Evolutionary conservation across 2,329 filamentous ascomycete species (phyloP).

Genomic region (Diplocarpon mali): DNA sequence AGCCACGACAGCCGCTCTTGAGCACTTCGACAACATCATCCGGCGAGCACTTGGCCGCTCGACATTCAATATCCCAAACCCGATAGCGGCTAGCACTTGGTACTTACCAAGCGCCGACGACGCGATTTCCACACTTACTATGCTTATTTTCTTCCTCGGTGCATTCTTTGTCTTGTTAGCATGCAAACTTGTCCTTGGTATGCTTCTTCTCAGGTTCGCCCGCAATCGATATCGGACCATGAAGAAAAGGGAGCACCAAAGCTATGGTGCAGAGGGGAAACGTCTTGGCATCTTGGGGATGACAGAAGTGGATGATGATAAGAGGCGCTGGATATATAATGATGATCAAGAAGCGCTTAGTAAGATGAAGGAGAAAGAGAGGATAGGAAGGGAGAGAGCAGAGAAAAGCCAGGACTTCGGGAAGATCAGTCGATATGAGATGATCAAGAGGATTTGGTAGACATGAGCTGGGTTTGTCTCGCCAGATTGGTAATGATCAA

Average conservation of each 20-base stretch:
- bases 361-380: constrained; percentile 50
- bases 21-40: constrained; percentile 67
- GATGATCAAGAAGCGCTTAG: constrained; percentile 67
- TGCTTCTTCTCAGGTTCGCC: constrained; percentile 71
- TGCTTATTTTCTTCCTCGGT: constrained; percentile 75
- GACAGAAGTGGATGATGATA: constrained; percentile 82
- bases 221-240: constrained; percentile 70
- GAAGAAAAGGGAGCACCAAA: constrained; percentile 51
- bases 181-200: constrained; percentile 76
- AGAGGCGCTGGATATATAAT: constrained; percentile 73
- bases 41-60: constrained; percentile 66
- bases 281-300: constrained; percentile 73
- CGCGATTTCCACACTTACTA: constrained; percentile 64
- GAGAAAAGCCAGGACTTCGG: constrained; percentile 47
- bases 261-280: constrained; percentile 59
- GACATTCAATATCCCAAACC: constrained; percentile 43
- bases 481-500: too few relatives aligned
- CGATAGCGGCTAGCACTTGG: constrained; percentile 25
- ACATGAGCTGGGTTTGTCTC: too few relatives aligned
- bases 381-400: constrained; percentile 48
- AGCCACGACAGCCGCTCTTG: constrained; percentile 64
- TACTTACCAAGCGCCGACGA: constrained; percentile 46
- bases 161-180: constrained; percentile 77
- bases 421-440: constrained; percentile 71
- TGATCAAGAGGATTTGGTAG: constrained; percentile 96